Percentiles rank a stretch among this genome's conserved stretches.
These are phyloP conservation scores for Apiospora hydei DNA, from an alignment of 2,329 filamentous ascomycete species.

Conservation along the genomic window DNA sequence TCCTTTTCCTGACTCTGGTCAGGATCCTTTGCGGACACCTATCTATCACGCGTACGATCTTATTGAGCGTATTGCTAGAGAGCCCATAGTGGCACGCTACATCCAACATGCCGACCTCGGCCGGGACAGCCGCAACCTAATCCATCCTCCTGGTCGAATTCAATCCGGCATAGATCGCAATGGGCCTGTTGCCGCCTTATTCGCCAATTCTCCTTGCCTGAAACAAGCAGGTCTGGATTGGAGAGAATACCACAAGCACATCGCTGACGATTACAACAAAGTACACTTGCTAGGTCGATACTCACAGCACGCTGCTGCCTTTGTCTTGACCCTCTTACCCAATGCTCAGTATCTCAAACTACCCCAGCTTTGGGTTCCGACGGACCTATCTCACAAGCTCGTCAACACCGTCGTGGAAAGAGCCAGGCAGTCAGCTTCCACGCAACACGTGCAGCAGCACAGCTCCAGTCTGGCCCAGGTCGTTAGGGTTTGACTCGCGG, in stretches of 20 bases:
- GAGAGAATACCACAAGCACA: no score
- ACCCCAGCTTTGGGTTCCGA: neutral
- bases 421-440: neutral
- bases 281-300: neutral
- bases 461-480: neutral
- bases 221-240: no score
- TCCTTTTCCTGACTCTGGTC: no score
- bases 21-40: neutral
- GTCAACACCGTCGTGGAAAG: neutral
- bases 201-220: no score
- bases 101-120: neutral
- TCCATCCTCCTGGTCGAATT: no score
- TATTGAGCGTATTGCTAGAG: neutral
- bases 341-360: neutral
- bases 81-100: constrained; percentile 8
- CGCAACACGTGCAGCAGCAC: neutral
- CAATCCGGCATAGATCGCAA: no score
- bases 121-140: neutral
- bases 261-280: no score
- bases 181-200: no score
- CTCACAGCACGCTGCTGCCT: neutral
- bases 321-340: constrained; percentile 1
- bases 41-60: neutral
- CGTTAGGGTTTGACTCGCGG: neutral
- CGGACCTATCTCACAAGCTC: neutral